These are phyloP conservation scores for Trichoderma semiorbis DNA, from an alignment of 2,329 filamentous ascomycete genomes.

Conservation along the genomic window DNA sequence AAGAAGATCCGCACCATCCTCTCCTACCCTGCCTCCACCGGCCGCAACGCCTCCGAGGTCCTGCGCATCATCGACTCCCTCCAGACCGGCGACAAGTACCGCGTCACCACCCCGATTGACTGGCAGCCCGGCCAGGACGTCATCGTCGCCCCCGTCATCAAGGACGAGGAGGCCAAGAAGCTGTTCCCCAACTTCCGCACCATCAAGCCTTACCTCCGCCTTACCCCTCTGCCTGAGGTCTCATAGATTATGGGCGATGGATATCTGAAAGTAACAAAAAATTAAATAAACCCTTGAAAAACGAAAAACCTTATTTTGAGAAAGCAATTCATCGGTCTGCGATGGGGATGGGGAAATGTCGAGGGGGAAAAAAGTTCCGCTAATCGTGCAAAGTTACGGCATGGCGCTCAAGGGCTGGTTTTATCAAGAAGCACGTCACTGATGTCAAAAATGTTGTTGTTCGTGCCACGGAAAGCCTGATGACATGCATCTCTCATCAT, in stretches of 20 bases:
- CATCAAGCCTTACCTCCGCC: constrained; percentile 71
- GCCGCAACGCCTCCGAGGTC: constrained; percentile 77
- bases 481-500: background rate
- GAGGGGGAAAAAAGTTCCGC: background rate
- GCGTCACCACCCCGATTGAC: constrained; percentile 84
- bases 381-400: background rate
- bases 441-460: background rate
- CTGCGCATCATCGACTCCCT: constrained; percentile 76
- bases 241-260: constrained; percentile 22
- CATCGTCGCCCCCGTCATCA: constrained; percentile 80
- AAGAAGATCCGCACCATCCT: constrained; percentile 93
- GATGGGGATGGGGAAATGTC: background rate
- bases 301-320: background rate
- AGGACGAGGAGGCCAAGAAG: constrained; percentile 79
- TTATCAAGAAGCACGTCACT: background rate
- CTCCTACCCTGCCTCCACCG: constrained; percentile 87
- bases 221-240: constrained; percentile 62
- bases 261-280: background rate
- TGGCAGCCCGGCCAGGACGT: constrained; percentile 88
- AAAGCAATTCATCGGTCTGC: background rate
- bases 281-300: background rate
- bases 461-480: background rate
- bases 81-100: constrained; percentile 83
- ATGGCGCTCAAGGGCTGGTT: background rate
- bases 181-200: constrained; percentile 76